These are phyloP conservation scores for Lycium barbarum DNA, from an alignment of 257 asterid genomes.

Conservation along the genomic window DNA sequence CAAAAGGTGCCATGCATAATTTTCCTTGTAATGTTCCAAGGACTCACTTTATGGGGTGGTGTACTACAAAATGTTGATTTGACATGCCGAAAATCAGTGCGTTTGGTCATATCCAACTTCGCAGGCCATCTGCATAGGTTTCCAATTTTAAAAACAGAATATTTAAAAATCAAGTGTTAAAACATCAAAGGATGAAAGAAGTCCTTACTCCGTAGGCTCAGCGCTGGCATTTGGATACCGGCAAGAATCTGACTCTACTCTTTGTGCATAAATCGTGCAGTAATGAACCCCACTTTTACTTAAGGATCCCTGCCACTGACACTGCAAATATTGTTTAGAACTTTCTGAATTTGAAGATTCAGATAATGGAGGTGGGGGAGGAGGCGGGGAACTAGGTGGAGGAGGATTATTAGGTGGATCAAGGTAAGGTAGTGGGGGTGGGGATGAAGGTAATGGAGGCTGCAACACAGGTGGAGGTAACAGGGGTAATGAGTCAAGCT, in stretches of 20 bases:
- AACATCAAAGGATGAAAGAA: slow-evolving; percentile 34
- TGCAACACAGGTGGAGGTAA: slow-evolving; percentile 54
- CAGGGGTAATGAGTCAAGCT: slow-evolving; percentile 34
- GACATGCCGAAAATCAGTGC: slow-evolving; percentile 89
- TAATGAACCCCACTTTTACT: slow-evolving; percentile 88
- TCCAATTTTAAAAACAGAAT: not conserved
- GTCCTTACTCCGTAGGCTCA: slow-evolving; percentile 86
- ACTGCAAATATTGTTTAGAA: slow-evolving; percentile 40
- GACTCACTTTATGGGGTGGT: slow-evolving; percentile 78
- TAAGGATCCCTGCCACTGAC: slow-evolving; percentile 86
- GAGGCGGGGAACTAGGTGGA: slow-evolving; percentile 67
- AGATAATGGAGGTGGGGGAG: slow-evolving; percentile 63
- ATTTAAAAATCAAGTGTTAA: slow-evolving; percentile 4
- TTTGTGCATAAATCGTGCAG: slow-evolving; percentile 76
- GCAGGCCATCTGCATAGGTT: slow-evolving; percentile 86
- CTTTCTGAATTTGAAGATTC: slow-evolving; percentile 50
- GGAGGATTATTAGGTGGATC: slow-evolving; percentile 70
- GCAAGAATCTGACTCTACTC: slow-evolving; percentile 85
- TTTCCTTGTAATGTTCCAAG: not conserved
- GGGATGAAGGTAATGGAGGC: slow-evolving; percentile 53
- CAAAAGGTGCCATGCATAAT: not conserved
- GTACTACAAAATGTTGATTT: slow-evolving; percentile 75
- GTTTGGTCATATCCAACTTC: slow-evolving; percentile 87
- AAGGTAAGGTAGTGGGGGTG: slow-evolving; percentile 66
- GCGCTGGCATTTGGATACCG: slow-evolving; percentile 65